Base-by-base conservation (phyloP, 169 alveolate genomes). In the Cryptosporidium canis region DNA sequence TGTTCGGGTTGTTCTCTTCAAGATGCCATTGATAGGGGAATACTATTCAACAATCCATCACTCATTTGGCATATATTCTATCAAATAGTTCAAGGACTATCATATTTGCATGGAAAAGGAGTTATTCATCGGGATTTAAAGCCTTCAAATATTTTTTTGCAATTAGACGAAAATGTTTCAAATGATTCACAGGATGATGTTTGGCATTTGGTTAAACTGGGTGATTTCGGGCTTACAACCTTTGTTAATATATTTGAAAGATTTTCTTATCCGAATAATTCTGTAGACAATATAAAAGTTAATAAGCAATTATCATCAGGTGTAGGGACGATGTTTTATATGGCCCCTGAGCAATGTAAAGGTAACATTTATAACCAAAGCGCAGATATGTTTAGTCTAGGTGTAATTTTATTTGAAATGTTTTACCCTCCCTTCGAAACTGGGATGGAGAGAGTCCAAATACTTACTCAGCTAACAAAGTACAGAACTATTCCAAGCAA, bases 381-480 rank as follows among this genome's bases (percentile, higher is more conserved):
- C 39, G 96, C 93, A 39, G 96, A 94, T 66, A 92, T 94, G 29
- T 94, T 84, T 85, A 92, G 96, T 11, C 87, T 94, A 16, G 96
- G 96, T 12, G 96, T 94, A 14, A 95, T 94, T 27, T 90, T 94
- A 51, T 94, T 94, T 85, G 96, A 94, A 90, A 94, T 94, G 96
- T 90, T 91, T 41, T 92, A 93, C 53, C 94, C 93, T 41, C 96
- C 96, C 0, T 94, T 94, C 83, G 66, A 72, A 33, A 94, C 96
- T 31, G 83, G 85, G 3, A 94, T 94, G 96, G 96, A 94, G 66
- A 92, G 96, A 55, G 87, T 77, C 5, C 56, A 55, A 9, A 39
- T 77, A 58, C 87, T 77, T 35, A 39, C 77, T 29, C 65, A 55
- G 29, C 37, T 77, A 61, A 77, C 87, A 9, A 55, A 55, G 44